Base-by-base conservation (phyloP, 2,329 filamentous ascomycete genomes). In the Ceratocystis harringtonii region DNA sequence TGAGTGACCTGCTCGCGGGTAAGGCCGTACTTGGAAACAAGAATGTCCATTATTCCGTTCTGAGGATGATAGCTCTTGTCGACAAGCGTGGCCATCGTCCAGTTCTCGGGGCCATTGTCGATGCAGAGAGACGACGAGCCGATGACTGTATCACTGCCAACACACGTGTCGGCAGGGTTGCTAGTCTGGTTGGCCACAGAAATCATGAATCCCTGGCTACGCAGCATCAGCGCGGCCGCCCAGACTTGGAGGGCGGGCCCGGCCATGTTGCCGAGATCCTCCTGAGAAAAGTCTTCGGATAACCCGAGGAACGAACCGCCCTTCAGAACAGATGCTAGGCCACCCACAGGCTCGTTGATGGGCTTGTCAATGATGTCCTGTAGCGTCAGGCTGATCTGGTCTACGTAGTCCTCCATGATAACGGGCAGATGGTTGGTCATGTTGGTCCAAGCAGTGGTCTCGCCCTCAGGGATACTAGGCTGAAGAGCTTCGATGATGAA, bases 271-370 rank as follows among this genome's bases (percentile, higher is more conserved):
- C 45, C 28, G 15, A 69, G 62, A 22, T 69, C 68, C 36, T 48
- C 30, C 43, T 69, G 67, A 7, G 66, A 68, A 19, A 68, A 44
- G 64, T 69, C 68, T n/a, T 62, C 65, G 17, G 57, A 36, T 3
- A 60, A 50, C 6, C 68, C 67, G 55, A 69, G 66, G 62, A 69
- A 69, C n/a, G 43, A 19, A n/a, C 68, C 68, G 2, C 63, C 65
- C 5, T 22, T 12, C 3, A 69, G 45, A 28, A 67, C 43, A 15
- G 57, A 17, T 36, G 50, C 60, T 25, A 68, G 65, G n/a, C 68
- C 68, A 30, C 67, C 68, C 1, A 45, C 43, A 15, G 61, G 64
- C 10, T 57, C 44, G 17, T 67, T 62, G 64, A 65, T 43, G 3
- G 64, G 67, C 4, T 65, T 67, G 62, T 68, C 67, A 19, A 68